Evolutionary conservation across 805 yeast genomes (phyloP).

Genomic region (Trichomonascus vanleenenianus): DNA sequence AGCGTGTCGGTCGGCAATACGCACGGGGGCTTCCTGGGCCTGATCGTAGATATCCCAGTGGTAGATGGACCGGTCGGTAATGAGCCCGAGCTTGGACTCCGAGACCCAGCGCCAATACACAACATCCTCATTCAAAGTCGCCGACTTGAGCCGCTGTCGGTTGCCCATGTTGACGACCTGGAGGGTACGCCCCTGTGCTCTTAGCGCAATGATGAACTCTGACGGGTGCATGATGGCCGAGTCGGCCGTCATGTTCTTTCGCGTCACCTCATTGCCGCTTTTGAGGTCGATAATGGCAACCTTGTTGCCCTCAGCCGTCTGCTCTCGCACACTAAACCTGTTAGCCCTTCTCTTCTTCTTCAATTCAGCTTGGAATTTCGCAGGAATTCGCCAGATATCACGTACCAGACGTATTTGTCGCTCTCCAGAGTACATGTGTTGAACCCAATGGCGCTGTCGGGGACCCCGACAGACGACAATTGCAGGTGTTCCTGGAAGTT

Average conservation of each 20-base stretch:
- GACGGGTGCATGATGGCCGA: slow-evolving; percentile 93
- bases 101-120: slow-evolving; percentile 94
- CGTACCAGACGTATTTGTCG: slow-evolving; percentile 78
- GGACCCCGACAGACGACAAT: slow-evolving; percentile 79
- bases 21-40: slow-evolving; percentile 67
- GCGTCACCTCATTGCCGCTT: slow-evolving; percentile 68
- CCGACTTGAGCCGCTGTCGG: slow-evolving; percentile 83
- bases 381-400: no score
- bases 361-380: slow-evolving; percentile 23
- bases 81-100: slow-evolving; percentile 66
- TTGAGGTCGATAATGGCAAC: slow-evolving; percentile 88
- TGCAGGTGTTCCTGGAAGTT: slow-evolving; percentile 94
- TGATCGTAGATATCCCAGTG: slow-evolving; percentile 82
- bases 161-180: slow-evolving; percentile 82
- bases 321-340: slow-evolving; percentile 32
- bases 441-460: slow-evolving; percentile 78
- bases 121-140: slow-evolving; percentile 79
- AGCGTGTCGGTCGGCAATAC: slow-evolving; percentile 77
- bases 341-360: slow-evolving; percentile 1
- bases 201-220: slow-evolving; percentile 80
- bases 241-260: slow-evolving; percentile 95
- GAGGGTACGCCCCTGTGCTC: slow-evolving; percentile 94
- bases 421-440: slow-evolving; percentile 92
- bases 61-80: slow-evolving; percentile 68
- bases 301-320: slow-evolving; percentile 46